Percentiles rank a stretch among this genome's conserved stretches.
Evolutionary conservation across 345 rosid species (phyloP).

Genomic region (Noccaea caerulescens): DNA sequence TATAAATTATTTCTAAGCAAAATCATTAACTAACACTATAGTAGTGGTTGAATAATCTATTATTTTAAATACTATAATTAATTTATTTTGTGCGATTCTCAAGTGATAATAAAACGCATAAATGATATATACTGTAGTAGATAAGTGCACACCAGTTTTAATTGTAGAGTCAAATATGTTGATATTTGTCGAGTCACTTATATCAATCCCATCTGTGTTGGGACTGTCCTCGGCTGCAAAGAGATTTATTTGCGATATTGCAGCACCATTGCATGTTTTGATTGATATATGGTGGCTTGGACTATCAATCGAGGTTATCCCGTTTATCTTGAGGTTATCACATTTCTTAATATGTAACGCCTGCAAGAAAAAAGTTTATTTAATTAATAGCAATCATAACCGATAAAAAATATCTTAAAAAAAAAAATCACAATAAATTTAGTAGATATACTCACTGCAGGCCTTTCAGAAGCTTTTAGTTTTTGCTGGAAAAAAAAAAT

Average conservation of each 20-base stretch:
- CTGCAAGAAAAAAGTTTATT: background rate
- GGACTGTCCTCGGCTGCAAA: conserved; percentile 32
- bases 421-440: background rate
- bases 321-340: conserved; percentile 17
- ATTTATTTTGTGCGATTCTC: background rate
- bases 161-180: conserved; percentile 30
- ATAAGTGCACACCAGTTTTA: conserved; percentile 17
- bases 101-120: background rate
- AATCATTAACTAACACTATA: no score
- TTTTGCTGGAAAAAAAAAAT: conserved; percentile 9
- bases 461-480: conserved; percentile 16
- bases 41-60: background rate
- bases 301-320: conserved; percentile 30
- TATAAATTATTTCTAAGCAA: no score
- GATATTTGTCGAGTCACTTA: conserved; percentile 10
- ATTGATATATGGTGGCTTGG: conserved; percentile 33
- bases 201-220: conserved; percentile 37
- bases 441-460: conserved; percentile 24
- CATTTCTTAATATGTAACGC: conserved; percentile 14
- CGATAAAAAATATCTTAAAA: no score
- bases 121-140: background rate
- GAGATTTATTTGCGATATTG: conserved; percentile 30
- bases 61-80: background rate
- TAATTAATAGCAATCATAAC: background rate
- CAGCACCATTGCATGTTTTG: conserved; percentile 2